A percentile compares a stretch with the other conserved stretches of the same genome.
These are phyloP conservation scores for Fusarium veterinarium DNA, from an alignment of 2,329 filamentous ascomycete species.

Conservation along the genomic window DNA sequence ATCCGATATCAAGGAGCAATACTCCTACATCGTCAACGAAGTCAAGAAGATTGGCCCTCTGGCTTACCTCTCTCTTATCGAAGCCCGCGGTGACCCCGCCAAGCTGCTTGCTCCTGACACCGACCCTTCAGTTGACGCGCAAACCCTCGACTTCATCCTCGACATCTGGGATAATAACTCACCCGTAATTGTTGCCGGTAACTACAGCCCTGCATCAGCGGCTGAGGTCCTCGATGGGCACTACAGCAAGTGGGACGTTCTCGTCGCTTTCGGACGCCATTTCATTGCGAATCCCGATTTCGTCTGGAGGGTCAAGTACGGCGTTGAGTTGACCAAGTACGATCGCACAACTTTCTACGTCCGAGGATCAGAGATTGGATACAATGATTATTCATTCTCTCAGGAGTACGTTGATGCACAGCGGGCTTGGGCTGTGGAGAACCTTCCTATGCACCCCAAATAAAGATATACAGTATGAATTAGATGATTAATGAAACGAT, in stretches of 20 bases:
- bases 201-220: slow-evolving; percentile 37
- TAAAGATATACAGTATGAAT: neutral
- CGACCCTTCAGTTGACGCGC: slow-evolving; percentile 48
- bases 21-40: slow-evolving; percentile 42
- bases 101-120: slow-evolving; percentile 29
- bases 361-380: slow-evolving; percentile 28
- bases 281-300: slow-evolving; percentile 48
- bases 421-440: slow-evolving; percentile 13
- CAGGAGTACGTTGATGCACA: slow-evolving; percentile 16
- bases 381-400: slow-evolving; percentile 39
- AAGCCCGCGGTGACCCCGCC: slow-evolving; percentile 40
- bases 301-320: slow-evolving; percentile 43
- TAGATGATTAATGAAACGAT: neutral
- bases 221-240: slow-evolving; percentile 36
- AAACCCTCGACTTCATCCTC: slow-evolving; percentile 47
- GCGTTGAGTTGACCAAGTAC: slow-evolving; percentile 40
- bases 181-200: slow-evolving; percentile 45
- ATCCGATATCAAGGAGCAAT: slow-evolving; percentile 34
- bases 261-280: slow-evolving; percentile 46
- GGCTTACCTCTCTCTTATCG: slow-evolving; percentile 47
- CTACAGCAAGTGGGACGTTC: slow-evolving; percentile 46
- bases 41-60: slow-evolving; percentile 46
- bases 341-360: slow-evolving; percentile 44
- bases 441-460: slow-evolving; percentile 9
- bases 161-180: slow-evolving; percentile 46